Evolutionary conservation across 352 stramenopile genomes (phyloP).

Genomic region (Phytophthora constricta): DNA sequence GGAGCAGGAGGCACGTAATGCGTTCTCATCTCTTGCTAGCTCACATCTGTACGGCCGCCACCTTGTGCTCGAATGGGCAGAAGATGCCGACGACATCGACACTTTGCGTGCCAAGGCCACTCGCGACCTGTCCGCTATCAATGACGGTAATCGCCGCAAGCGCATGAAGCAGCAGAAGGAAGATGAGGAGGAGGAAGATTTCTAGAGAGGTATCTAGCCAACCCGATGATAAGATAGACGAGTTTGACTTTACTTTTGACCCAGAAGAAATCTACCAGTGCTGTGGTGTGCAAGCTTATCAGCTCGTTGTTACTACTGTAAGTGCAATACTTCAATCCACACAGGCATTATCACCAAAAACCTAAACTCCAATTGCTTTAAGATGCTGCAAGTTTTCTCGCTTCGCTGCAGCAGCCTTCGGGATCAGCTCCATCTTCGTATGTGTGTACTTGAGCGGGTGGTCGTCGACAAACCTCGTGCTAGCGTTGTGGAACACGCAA

Average conservation of each 20-base stretch:
- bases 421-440: slow-evolving; percentile 76
- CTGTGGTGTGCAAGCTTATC: too few species aligned
- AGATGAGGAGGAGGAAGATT: slow-evolving; percentile 56
- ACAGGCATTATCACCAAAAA: too few species aligned
- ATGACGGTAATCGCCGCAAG: slow-evolving; percentile 73
- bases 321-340: too few species aligned
- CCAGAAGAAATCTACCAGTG: too few species aligned
- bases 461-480: slow-evolving; percentile 90
- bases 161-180: slow-evolving; percentile 59
- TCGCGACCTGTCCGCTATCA: slow-evolving; percentile 72
- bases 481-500: slow-evolving; percentile 99
- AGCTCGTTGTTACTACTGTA: too few species aligned
- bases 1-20: slow-evolving; percentile 93
- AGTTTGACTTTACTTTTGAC: too few species aligned
- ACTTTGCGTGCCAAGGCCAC: slow-evolving; percentile 85
- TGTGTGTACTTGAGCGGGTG: slow-evolving; percentile 78
- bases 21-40: slow-evolving; percentile 91
- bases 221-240: neutral
- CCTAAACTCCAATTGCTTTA: slow-evolving; percentile 24
- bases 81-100: slow-evolving; percentile 88
- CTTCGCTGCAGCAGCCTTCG: slow-evolving; percentile 30
- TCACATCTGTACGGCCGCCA: slow-evolving; percentile 99
- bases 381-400: slow-evolving; percentile 10
- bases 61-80: slow-evolving; percentile 98
- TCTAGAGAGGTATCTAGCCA: slow-evolving; percentile 27